Conservation (phyloP, 2,329 filamentous ascomycete species). For the Aspergillus sp. region DNA sequence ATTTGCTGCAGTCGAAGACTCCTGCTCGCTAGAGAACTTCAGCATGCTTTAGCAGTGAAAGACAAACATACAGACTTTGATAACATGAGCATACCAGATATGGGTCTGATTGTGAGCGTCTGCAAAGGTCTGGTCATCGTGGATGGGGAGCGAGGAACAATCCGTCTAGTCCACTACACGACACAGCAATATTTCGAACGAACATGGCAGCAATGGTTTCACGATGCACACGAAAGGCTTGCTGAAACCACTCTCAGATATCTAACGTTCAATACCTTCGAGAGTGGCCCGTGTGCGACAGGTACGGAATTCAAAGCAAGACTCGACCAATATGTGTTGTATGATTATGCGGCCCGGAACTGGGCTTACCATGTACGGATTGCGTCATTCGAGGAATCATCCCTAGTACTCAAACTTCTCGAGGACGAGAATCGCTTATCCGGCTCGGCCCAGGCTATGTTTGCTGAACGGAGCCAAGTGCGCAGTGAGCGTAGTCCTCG, state of each 20-base stretch:
- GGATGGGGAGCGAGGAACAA: conserved; percentile 31
- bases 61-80: conserved; percentile 33
- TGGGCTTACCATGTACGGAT: conserved; percentile 24
- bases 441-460: conserved; percentile 1
- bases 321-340: conserved; percentile 19
- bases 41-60: conserved; percentile 49
- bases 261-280: conserved; percentile 26
- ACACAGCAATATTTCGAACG: conserved; percentile 36
- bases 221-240: conserved; percentile 23
- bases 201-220: conserved; percentile 23
- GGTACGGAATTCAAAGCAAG: background rate
- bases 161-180: conserved; percentile 41
- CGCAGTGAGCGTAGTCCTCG: background rate
- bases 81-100: conserved; percentile 38
- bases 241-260: conserved; percentile 29
- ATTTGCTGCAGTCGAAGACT: conserved; percentile 43
- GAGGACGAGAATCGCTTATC: background rate
- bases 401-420: conserved; percentile 8
- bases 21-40: conserved; percentile 43
- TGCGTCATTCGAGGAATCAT: background rate
- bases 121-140: conserved; percentile 40
- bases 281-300: background rate
- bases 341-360: conserved; percentile 23
- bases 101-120: conserved; percentile 29
- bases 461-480: conserved; percentile 4